A percentile compares a stretch with the other conserved stretches of the same genome.
phyloP scores from a whole-genome alignment of 2,329 filamentous ascomycete species.

The Rutstroemia sp. region DNA sequence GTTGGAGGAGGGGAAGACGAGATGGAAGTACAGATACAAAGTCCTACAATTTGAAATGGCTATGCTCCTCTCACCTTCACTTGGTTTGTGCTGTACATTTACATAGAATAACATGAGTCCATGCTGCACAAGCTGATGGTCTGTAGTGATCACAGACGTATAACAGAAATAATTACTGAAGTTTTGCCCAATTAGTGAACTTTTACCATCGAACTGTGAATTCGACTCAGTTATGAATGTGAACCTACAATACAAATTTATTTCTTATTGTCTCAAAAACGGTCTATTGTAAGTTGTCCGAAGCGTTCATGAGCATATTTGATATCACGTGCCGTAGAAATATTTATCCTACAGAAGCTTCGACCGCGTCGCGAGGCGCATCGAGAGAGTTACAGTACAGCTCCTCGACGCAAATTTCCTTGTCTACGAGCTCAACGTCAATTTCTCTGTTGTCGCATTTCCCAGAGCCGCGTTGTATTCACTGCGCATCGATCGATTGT shows the following conservation, averaged over 20 bases:
- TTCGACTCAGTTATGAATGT: too few species aligned
- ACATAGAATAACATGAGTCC: too few species aligned
- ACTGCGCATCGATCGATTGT: slow-evolving; percentile 5
- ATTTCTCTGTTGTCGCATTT: slow-evolving; percentile 4
- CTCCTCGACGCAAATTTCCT: slow-evolving; percentile 4
- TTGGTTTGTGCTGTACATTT: too few species aligned
- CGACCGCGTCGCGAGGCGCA: slow-evolving; percentile 13
- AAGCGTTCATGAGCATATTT: not conserved
- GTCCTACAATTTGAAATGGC: too few species aligned
- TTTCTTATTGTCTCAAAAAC: not conserved
- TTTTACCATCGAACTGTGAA: too few species aligned
- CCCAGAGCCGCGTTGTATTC: slow-evolving; percentile 3
- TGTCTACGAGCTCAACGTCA: slow-evolving; percentile 4
- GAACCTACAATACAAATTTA: too few species aligned
- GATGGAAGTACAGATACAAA: not conserved
- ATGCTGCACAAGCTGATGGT: too few species aligned
- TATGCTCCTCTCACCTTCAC: too few species aligned
- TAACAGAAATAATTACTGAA: too few species aligned
- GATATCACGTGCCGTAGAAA: slow-evolving; percentile 7
- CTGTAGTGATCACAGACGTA: too few species aligned
- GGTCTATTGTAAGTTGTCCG: too few species aligned
- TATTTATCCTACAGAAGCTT: slow-evolving; percentile 10
- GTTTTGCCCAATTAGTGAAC: too few species aligned
- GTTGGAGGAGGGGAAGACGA: slow-evolving; percentile 11
- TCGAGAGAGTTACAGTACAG: slow-evolving; percentile 7